Evolutionary conservation across 306 rosid species (phyloP), one percentile per base, ranked within the genome.

Genomic region (Lupinus albus): DNA sequence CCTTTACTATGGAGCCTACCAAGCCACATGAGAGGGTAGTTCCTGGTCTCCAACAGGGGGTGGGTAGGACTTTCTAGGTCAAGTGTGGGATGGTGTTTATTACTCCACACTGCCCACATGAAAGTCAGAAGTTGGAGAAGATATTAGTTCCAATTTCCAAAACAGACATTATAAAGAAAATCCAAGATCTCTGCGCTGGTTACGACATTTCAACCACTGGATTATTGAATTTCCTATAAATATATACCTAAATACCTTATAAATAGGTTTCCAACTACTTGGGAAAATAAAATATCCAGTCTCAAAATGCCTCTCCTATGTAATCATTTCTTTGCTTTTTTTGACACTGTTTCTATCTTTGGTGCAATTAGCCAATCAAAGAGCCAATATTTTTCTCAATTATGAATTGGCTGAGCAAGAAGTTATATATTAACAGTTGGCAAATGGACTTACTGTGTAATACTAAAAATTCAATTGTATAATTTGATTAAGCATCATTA

Each of bases 351-450:
- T 48, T 16, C 48, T 59, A 17, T 71, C 38, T 63, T 64, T 8
- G 53, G 58, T 42, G 50, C 71, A 52, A 70, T 76, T 35, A 38
- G 61, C 72, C 49, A 21, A 46, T 32, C 51, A 11, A 60, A 17
- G 58, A 68, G 60, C 39, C 11, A 42, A 59, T 17, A 16, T 61
- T 68, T 61, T 65, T 39, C 72, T 55, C 54, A 53, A 45, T 68
- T 68, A 21, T 56, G 44, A 25, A 20, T 67, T 44, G 50, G 64
- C 28, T 46, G 51, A 48, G 50, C 42, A 21, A 49, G 47, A 63
- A 7, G 41, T 28, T 3, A 14, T 21, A 67, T 59, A 28, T 56
- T 57, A 66, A 11, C 45, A 57, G 17, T 30, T 15, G 65, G 20
- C 12, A 25, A 42, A 41, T 41, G 42, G 14, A 74, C 61, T 36